Evolutionary conservation across 257 asterid genomes (phyloP).

Genomic region (Schizonepeta tenuifolia): DNA sequence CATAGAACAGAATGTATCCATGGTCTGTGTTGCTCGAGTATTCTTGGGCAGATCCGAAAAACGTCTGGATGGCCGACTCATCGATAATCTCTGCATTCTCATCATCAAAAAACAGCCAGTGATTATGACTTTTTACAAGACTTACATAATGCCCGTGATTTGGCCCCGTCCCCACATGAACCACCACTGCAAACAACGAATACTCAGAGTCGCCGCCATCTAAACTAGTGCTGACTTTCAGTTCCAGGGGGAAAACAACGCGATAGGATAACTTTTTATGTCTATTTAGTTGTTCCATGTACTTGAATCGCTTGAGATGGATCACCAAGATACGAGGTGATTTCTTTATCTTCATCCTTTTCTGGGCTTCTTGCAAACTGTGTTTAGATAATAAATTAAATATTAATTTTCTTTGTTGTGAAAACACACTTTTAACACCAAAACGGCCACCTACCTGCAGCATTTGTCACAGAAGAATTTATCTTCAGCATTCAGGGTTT

Average conservation of each 20-base stretch:
- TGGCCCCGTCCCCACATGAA: conserved; percentile 82
- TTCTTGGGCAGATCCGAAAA: conserved; percentile 84
- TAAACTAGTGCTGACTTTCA: conserved; percentile 63
- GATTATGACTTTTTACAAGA: conserved; percentile 79
- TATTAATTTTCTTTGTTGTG: conserved; percentile 9
- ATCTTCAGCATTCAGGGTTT: conserved; percentile 62
- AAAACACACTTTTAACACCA: background rate
- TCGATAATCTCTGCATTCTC: conserved; percentile 84
- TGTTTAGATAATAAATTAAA: background rate
- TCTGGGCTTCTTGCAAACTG: conserved; percentile 91
- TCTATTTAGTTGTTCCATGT: conserved; percentile 75
- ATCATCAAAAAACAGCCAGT: conserved; percentile 83
- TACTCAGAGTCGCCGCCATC: conserved; percentile 69
- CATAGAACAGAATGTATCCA: conserved; percentile 78
- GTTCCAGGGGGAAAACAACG: conserved; percentile 75
- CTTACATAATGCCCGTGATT: conserved; percentile 86
- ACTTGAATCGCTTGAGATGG: conserved; percentile 84
- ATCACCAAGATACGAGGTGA: conserved; percentile 76
- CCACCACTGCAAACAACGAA: conserved; percentile 77
- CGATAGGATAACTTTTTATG: conserved; percentile 76
- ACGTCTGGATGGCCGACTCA: conserved; percentile 76
- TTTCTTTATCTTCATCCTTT: conserved; percentile 82
- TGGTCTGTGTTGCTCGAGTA: conserved; percentile 76
- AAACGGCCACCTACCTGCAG: conserved; percentile 43
- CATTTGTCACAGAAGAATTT: conserved; percentile 61